Conservation (phyloP, 1,284 basidiomycete genomes). For the Trichosporon inkin region DNA sequence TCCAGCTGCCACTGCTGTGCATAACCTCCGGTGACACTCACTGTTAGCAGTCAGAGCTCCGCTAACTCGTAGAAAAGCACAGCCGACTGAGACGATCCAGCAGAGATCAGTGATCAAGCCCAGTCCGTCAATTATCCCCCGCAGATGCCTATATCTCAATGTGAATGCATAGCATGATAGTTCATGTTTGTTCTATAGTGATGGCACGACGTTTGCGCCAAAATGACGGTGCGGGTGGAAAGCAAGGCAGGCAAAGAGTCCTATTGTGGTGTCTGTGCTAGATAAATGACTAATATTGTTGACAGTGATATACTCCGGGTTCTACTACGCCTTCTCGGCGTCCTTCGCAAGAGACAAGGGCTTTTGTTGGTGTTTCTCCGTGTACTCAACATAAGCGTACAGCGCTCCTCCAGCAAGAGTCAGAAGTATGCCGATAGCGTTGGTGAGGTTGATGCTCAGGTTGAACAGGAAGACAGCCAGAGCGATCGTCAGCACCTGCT, state of each 20-base stretch:
- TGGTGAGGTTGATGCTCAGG: conserved; percentile 69
- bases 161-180: conserved; percentile 3
- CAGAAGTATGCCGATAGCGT: conserved; percentile 71
- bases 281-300: conserved; percentile 6
- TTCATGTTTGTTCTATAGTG: neutral
- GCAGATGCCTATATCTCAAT: neutral
- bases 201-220: neutral
- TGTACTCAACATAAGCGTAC: conserved; percentile 71
- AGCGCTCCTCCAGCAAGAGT: conserved; percentile 76
- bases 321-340: conserved; percentile 7
- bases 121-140: too few species aligned
- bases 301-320: neutral
- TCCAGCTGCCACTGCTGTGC: too few species aligned
- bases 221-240: neutral
- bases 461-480: conserved; percentile 78
- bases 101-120: too few species aligned
- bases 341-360: neutral
- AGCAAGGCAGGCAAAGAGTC: neutral
- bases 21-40: too few species aligned
- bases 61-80: too few species aligned
- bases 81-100: too few species aligned
- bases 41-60: too few species aligned
- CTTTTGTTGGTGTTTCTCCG: conserved; percentile 54
- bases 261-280: neutral
- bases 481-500: conserved; percentile 88